A percentile compares a stretch with the other conserved stretches of the same genome.
These are phyloP conservation scores for Physaria fendleri DNA, from an alignment of 345 rosid genomes.

Conservation along the genomic window DNA sequence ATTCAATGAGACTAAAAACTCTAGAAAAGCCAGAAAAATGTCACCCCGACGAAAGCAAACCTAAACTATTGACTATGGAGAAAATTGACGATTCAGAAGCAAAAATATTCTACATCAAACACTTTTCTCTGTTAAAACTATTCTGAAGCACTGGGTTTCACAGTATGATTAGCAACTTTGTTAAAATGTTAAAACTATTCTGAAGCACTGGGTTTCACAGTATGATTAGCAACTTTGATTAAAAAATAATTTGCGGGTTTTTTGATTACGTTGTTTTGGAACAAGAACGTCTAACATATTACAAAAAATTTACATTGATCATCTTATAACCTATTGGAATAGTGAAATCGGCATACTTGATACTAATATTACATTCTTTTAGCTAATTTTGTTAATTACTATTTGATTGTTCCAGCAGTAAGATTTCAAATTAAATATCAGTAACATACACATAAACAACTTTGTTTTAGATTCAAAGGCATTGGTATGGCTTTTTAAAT, in stretches of 20 bases:
- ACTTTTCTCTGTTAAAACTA: too few relatives aligned
- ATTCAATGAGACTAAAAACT: too few relatives aligned
- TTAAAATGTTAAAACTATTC: too few relatives aligned
- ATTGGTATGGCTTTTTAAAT: not conserved
- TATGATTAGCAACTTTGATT: slow-evolving; percentile 4
- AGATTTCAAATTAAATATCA: not conserved
- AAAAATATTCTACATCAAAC: slow-evolving; percentile 1
- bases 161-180: slow-evolving; percentile 4
- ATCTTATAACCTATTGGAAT: not conserved
- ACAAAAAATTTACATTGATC: not conserved
- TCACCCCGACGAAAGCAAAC: too few relatives aligned
- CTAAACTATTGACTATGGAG: too few relatives aligned
- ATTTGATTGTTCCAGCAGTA: not conserved
- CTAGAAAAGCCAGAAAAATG: too few relatives aligned
- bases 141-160: slow-evolving; percentile 17
- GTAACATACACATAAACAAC: not conserved
- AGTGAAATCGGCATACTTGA: not conserved
- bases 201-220: slow-evolving; percentile 15
- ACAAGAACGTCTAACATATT: not conserved
- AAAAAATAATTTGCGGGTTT: not conserved
- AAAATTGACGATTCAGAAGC: too few relatives aligned
- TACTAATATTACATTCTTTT: not conserved
- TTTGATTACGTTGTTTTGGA: not conserved
- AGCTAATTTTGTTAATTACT: not conserved
- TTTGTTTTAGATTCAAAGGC: not conserved